Evolutionary conservation across 23 red algal species (phyloP).

Genomic region (Gracilaria gracilis): DNA sequence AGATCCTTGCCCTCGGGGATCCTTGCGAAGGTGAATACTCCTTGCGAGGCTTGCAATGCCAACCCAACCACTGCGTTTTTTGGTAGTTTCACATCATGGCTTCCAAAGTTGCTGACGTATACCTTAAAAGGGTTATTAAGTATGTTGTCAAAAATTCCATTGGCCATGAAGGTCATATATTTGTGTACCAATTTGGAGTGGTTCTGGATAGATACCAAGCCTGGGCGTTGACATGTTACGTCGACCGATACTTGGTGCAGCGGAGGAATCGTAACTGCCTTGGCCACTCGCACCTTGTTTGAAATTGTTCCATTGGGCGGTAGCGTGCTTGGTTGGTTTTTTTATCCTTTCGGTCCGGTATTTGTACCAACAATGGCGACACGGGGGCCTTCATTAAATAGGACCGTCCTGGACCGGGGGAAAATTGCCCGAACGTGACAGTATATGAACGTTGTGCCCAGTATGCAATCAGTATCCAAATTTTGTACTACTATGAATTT

Average conservation of each 20-base stretch:
- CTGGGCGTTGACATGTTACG: not conserved
- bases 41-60: not conserved
- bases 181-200: not conserved
- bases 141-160: not conserved
- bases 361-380: constrained; percentile 7
- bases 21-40: not conserved
- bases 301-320: not conserved
- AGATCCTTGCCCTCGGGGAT: no score
- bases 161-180: not conserved
- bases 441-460: constrained; percentile 21
- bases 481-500: constrained; percentile 1
- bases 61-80: not conserved
- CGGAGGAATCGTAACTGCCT: not conserved
- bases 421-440: constrained; percentile 13
- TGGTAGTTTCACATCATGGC: not conserved
- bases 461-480: constrained; percentile 7
- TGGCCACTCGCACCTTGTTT: not conserved
- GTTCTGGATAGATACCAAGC: not conserved
- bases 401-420: not conserved
- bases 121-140: not conserved
- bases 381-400: not conserved
- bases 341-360: not conserved
- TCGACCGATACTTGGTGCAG: not conserved
- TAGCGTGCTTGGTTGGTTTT: not conserved
- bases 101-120: not conserved